Conservation (phyloP, 768 basidiomycete genomes). For the Grammothele lineata region DNA sequence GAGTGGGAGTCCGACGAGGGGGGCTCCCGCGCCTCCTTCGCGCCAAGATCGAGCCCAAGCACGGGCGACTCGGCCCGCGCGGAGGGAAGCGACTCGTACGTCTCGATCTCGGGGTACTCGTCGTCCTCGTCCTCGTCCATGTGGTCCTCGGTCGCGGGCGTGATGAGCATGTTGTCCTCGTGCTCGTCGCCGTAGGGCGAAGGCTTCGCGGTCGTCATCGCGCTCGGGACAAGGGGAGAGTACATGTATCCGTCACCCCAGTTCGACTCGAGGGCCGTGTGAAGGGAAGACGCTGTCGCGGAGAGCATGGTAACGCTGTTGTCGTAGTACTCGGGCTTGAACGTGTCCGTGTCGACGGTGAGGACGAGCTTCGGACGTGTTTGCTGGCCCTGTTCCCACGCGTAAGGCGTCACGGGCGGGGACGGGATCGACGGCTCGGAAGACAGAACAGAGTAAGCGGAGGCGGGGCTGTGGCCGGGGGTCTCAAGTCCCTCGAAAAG, state of each 20-base stretch:
- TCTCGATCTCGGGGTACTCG: slow-evolving; percentile 19
- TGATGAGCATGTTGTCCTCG: slow-evolving; percentile 20
- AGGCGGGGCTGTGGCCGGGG: slow-evolving; percentile 28
- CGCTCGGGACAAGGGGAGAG: slow-evolving; percentile 17
- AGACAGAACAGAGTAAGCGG: slow-evolving; percentile 44
- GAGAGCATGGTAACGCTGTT: slow-evolving; percentile 42
- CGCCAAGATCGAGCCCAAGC: slow-evolving; percentile 20
- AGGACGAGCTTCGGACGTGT: slow-evolving; percentile 29
- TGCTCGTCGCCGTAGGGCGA: slow-evolving; percentile 11
- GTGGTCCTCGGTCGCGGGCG: slow-evolving; percentile 18
- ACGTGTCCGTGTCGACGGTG: slow-evolving; percentile 53
- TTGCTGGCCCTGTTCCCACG: slow-evolving; percentile 11
- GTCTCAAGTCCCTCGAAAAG: slow-evolving; percentile 23
- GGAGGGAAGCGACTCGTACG: slow-evolving; percentile 13
- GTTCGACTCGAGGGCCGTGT: slow-evolving; percentile 60
- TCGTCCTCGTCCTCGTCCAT: slow-evolving; percentile 21
- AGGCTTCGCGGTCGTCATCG: slow-evolving; percentile 21
- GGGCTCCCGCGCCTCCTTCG: background rate
- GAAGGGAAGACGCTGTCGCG: slow-evolving; percentile 59
- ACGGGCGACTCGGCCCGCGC: slow-evolving; percentile 24
- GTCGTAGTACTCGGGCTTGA: slow-evolving; percentile 44
- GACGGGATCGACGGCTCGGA: slow-evolving; percentile 42
- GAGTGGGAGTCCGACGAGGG: background rate
- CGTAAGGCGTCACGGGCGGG: slow-evolving; percentile 54
- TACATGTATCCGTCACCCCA: slow-evolving; percentile 27